Conservation (phyloP, 2,329 filamentous ascomycete species). For the Diaporthe ampelina region DNA sequence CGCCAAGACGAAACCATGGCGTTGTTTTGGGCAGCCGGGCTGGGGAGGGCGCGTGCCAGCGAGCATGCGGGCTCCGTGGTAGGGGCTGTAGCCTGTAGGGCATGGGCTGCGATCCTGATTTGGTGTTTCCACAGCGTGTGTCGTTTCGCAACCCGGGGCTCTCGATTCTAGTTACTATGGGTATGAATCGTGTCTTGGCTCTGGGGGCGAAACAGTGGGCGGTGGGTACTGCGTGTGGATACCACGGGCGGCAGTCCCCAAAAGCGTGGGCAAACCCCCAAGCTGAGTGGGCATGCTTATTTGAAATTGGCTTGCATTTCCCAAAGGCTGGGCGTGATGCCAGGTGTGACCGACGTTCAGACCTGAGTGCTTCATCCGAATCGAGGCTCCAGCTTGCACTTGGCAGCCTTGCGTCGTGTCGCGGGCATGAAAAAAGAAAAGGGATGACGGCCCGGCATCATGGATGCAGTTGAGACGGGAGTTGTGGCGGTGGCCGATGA, state of each 20-base stretch:
- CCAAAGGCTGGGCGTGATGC: slow-evolving; percentile 19
- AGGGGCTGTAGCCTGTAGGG: not conserved
- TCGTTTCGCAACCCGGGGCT: slow-evolving; percentile 5
- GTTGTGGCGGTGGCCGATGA: slow-evolving; percentile 16
- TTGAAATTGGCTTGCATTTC: slow-evolving; percentile 32
- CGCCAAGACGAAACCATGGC: slow-evolving; percentile 37
- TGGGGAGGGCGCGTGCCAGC: slow-evolving; percentile 18
- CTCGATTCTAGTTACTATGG: not conserved
- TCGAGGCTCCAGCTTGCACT: slow-evolving; percentile 21
- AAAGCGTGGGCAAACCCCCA: slow-evolving; percentile 7
- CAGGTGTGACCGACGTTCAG: slow-evolving; percentile 7
- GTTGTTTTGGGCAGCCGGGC: slow-evolving; percentile 30
- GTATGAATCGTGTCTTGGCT: slow-evolving; percentile 29
- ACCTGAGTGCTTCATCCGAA: slow-evolving; percentile 9
- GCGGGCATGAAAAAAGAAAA: not conserved
- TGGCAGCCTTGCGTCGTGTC: slow-evolving; percentile 15
- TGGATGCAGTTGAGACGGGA: slow-evolving; percentile 27
- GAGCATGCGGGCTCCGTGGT: not conserved
- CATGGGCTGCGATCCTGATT: slow-evolving; percentile 6
- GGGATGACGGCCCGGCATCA: slow-evolving; percentile 29
- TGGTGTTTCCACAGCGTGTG: slow-evolving; percentile 9
- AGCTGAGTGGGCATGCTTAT: slow-evolving; percentile 16
- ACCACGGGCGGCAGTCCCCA: not conserved
- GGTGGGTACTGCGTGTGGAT: not conserved
- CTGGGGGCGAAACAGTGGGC: slow-evolving; percentile 6